Evolutionary conservation across 1,139 yeast species (phyloP).

Genomic region (Hanseniaspora gamundiae): DNA sequence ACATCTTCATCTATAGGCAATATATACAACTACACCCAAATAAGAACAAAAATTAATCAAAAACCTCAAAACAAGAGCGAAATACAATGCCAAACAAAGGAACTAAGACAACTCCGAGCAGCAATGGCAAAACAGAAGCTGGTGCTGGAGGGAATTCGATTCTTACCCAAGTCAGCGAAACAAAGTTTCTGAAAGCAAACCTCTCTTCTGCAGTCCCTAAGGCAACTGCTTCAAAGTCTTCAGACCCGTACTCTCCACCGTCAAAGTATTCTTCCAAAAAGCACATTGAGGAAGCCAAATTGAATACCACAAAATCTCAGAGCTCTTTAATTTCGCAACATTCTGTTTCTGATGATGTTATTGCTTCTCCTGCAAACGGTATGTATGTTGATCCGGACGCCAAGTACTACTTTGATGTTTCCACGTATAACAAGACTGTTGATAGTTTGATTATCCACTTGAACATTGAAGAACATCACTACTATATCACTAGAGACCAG

Average conservation of each 20-base stretch:
- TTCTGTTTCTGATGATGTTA: not conserved
- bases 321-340: not conserved
- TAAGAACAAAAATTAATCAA: too few relatives aligned
- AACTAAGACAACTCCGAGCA: not conserved
- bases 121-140: not conserved
- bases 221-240: not conserved
- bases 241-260: not conserved
- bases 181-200: not conserved
- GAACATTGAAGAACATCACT: constrained; percentile 56
- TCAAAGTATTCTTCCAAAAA: not conserved
- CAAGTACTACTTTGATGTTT: constrained; percentile 29
- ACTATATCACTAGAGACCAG: constrained; percentile 76
- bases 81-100: not conserved
- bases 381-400: constrained; percentile 33
- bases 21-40: too few relatives aligned
- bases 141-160: not conserved
- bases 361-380: not conserved
- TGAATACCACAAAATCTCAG: not conserved
- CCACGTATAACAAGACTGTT: constrained; percentile 33
- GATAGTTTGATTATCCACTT: constrained; percentile 51
- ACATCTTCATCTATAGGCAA: too few relatives aligned
- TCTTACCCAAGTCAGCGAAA: not conserved
- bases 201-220: not conserved
- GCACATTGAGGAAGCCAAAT: not conserved
- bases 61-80: not conserved